phyloP scores from a whole-genome alignment of 305 asterid species.

The Petunia hybrid region DNA sequence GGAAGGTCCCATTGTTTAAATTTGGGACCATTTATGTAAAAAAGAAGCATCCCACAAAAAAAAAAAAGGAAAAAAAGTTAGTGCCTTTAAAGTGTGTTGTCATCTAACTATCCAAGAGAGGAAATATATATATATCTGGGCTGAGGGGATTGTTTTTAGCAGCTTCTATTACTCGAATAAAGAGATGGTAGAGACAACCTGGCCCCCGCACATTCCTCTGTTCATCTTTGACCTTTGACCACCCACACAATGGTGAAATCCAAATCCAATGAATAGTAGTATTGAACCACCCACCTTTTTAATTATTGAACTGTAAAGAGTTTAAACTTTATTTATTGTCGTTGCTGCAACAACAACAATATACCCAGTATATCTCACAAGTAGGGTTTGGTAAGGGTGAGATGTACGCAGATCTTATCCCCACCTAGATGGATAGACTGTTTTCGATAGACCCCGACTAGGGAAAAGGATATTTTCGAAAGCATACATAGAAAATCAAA shows the following conservation, averaged over 20 bases:
- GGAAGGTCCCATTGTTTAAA: constrained; percentile 2
- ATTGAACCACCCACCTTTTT: not conserved
- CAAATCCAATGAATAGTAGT: constrained; percentile 20
- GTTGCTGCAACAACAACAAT: too few relatives aligned
- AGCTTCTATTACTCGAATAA: constrained; percentile 32
- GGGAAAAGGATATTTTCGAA: too few relatives aligned
- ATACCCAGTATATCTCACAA: too few relatives aligned
- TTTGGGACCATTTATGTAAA: constrained; percentile 30
- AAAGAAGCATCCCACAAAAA: not conserved
- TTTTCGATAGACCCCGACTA: too few relatives aligned
- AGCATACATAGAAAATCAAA: too few relatives aligned
- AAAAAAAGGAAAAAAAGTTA: not conserved
- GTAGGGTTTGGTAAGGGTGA: too few relatives aligned
- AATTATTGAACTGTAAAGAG: not conserved
- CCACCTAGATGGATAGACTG: too few relatives aligned
- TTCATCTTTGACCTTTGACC: constrained; percentile 83
- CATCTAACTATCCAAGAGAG: constrained; percentile 35
- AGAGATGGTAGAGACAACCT: constrained; percentile 44
- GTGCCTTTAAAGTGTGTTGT: constrained; percentile 5
- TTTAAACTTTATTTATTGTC: not conserved
- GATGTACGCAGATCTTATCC: too few relatives aligned
- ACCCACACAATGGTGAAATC: constrained; percentile 20
- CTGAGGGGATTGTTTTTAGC: not conserved
- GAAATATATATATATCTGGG: constrained; percentile 12
- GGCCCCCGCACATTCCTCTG: constrained; percentile 51